Conservation (phyloP, 2,329 filamentous ascomycete species). For the Calonectria pauciramosa region DNA sequence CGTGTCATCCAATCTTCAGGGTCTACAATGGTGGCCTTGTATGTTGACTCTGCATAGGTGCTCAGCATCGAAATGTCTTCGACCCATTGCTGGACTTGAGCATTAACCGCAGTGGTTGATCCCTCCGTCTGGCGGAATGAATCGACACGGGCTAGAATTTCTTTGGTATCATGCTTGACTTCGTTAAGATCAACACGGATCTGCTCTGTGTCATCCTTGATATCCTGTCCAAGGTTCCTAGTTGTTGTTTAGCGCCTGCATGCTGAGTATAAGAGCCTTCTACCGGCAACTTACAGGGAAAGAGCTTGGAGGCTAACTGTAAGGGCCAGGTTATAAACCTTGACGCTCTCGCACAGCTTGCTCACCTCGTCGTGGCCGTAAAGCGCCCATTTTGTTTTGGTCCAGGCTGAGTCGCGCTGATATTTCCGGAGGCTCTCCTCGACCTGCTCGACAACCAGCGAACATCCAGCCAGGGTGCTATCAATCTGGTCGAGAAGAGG, state of each 20-base stretch:
- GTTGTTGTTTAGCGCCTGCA: background rate
- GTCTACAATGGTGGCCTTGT: background rate
- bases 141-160: background rate
- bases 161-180: background rate
- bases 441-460: background rate
- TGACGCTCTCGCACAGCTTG: background rate
- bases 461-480: conserved; percentile 1
- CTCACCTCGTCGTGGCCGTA: conserved; percentile 12
- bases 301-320: conserved; percentile 9
- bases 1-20: background rate
- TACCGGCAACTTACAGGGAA: background rate
- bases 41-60: background rate
- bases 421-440: conserved; percentile 5
- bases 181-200: background rate
- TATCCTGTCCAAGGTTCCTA: background rate
- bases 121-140: background rate
- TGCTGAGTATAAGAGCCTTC: background rate
- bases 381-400: conserved; percentile 2
- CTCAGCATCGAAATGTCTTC: background rate
- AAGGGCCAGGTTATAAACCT: conserved; percentile 6
- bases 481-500: conserved; percentile 1
- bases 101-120: background rate
- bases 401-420: conserved; percentile 1
- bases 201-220: background rate
- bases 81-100: background rate